These are phyloP conservation scores for Hansenula lynferdii DNA, from an alignment of 1,139 yeast species.

Conservation along the genomic window DNA sequence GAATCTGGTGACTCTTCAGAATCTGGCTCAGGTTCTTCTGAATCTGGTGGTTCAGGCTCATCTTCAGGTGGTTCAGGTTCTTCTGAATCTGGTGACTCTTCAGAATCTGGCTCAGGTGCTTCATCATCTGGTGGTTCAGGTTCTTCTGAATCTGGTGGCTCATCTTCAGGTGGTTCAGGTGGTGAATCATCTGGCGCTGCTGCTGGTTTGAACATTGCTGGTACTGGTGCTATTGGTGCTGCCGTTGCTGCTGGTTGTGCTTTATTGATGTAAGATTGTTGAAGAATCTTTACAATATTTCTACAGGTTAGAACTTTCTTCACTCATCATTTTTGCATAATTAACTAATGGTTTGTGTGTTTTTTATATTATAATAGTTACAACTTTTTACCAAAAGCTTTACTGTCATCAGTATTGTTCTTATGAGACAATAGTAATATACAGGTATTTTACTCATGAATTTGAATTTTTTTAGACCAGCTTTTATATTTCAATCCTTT, in stretches of 20 bases:
- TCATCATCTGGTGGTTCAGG: background rate
- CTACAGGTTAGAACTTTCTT: background rate
- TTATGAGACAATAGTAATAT: slow-evolving; percentile 1
- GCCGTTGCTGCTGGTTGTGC: slow-evolving; percentile 9
- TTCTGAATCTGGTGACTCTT: background rate
- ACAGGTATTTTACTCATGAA: background rate
- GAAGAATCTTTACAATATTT: background rate
- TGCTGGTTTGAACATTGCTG: slow-evolving; percentile 2
- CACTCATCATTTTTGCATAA: background rate
- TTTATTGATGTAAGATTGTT: slow-evolving; percentile 4
- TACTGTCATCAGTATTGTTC: background rate
- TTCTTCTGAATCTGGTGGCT: background rate
- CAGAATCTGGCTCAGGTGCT: slow-evolving; percentile 2
- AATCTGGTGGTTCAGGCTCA: slow-evolving; percentile 1
- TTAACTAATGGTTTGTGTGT: background rate
- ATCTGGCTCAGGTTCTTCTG: background rate
- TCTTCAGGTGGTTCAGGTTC: slow-evolving; percentile 1
- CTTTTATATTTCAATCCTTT: background rate
- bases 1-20: background rate
- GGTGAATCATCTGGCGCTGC: background rate
- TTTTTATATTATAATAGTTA: background rate
- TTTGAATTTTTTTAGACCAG: background rate
- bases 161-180: background rate
- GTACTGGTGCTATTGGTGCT: slow-evolving; percentile 8
- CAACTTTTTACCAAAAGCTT: background rate